Percentiles rank a stretch among this genome's conserved stretches.
Evolutionary conservation across 768 basidiomycete species (phyloP).

Genomic region (Neoboletus subvelutipes): DNA sequence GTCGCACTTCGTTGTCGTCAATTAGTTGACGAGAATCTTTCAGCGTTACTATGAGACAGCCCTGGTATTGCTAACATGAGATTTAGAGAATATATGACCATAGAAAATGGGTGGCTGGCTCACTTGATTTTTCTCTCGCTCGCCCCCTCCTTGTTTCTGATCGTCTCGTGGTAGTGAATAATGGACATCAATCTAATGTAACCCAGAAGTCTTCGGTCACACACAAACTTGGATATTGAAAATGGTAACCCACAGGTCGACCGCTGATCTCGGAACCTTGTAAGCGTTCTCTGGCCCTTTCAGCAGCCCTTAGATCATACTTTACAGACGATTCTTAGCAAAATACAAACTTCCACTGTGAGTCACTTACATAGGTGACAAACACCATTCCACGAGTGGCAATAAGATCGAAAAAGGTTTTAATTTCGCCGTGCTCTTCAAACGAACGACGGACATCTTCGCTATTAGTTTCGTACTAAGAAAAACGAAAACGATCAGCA

Average conservation of each 20-base stretch:
- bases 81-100: slow-evolving; percentile 9
- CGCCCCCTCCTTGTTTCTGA: slow-evolving; percentile 53
- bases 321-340: slow-evolving; percentile 34
- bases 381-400: slow-evolving; percentile 98
- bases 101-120: slow-evolving; percentile 13
- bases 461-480: slow-evolving; percentile 86
- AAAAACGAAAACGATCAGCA: slow-evolving; percentile 15
- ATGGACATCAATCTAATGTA: slow-evolving; percentile 90
- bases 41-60: slow-evolving; percentile 77
- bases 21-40: slow-evolving; percentile 70
- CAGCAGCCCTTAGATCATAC: slow-evolving; percentile 92
- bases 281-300: slow-evolving; percentile 85
- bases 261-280: slow-evolving; percentile 89
- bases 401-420: slow-evolving; percentile 95
- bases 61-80: slow-evolving; percentile 64
- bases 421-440: slow-evolving; percentile 93
- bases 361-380: slow-evolving; percentile 87
- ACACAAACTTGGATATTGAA: neutral
- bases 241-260: slow-evolving; percentile 68
- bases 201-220: slow-evolving; percentile 8
- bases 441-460: slow-evolving; percentile 82
- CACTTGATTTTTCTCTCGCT: slow-evolving; percentile 83
- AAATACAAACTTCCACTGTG: slow-evolving; percentile 6
- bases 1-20: slow-evolving; percentile 81
- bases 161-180: slow-evolving; percentile 94